Evolutionary conservation across 2,329 filamentous ascomycete species (phyloP), one percentile per base, ranked within the genome.

Genomic region (Calonectria pseudoturangicola): DNA sequence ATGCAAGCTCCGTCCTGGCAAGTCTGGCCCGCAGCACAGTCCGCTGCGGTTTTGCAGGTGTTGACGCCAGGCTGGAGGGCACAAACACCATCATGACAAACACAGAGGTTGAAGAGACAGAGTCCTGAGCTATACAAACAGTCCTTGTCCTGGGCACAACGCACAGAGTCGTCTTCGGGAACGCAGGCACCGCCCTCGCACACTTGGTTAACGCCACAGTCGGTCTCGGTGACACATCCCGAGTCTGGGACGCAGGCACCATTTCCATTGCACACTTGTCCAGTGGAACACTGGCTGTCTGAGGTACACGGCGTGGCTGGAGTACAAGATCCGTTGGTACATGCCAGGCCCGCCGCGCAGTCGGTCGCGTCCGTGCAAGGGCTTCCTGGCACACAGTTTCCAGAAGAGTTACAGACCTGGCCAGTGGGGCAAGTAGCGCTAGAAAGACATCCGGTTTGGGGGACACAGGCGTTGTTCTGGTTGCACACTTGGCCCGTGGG

Each of bases 1-100:
- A 62, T 30, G 2, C 69, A 71, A n/a, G 65, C 64, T 3, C 69
- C 64, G 7, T 43, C 33, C 54, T 68, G 63, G 25, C 69, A 68
- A 1, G 47, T 50, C 30, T 60, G 18, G 9, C 62, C 68, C 0
- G 51, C 27, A 4, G 50, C 13, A n/a, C 68, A 70, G n/a, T 66
- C 68, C 16, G 25, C 41, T 0, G 51, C 13, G 3, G 28, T 51
- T 1, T 10, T 21, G 9, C 68, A 70, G 3, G 33, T 48, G 8
- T 64, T 13, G 9, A 70, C 43, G 12, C 41, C 62, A 2, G 48
- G 12, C 3, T 60, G 28, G 13, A 70, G 51, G 1, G 21, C 16
- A 27, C 68, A 70, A 5, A 66, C 9, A 15, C 68, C 62, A 8
- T 66, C 64, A 8, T n/a, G 30, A 12, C 68, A 70, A 7, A 62